These are phyloP conservation scores for Narthecium ossifragum DNA, from an alignment of 106 monocot species.

Conservation along the genomic window DNA sequence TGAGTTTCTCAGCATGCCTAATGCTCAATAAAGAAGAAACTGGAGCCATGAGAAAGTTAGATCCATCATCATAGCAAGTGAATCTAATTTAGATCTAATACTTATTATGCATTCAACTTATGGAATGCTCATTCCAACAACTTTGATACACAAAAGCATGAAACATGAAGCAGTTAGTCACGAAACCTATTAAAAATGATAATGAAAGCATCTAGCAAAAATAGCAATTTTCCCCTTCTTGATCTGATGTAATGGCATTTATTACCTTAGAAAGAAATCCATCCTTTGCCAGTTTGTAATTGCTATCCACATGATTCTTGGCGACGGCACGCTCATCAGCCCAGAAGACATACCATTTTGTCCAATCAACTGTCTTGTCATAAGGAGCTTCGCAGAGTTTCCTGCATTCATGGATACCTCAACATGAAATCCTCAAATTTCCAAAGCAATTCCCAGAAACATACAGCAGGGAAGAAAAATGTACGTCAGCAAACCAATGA, in stretches of 20 bases:
- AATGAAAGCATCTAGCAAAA: no score
- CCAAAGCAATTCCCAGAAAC: no score
- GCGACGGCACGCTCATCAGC: constrained; percentile 33
- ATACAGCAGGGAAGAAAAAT: background rate
- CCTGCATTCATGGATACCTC: constrained; percentile 4
- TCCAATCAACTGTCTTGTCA: constrained; percentile 34
- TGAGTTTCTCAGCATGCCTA: no score
- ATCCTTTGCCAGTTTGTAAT: constrained; percentile 29
- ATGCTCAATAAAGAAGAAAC: no score
- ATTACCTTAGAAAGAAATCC: constrained; percentile 33
- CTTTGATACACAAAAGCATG: background rate
- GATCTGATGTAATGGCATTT: no score
- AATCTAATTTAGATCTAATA: no score
- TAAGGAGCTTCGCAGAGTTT: constrained; percentile 34
- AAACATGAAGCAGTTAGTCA: background rate
- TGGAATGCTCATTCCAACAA: background rate
- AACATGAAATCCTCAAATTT: background rate
- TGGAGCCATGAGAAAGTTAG: no score
- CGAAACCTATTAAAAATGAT: no score
- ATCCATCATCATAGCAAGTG: no score
- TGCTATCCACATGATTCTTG: constrained; percentile 35
- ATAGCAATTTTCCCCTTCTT: no score
- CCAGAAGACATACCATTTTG: constrained; percentile 37
- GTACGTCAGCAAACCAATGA: constrained; percentile 4
- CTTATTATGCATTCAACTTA: no score